Evolutionary conservation across 495 filamentous ascomycete genomes (phyloP).

Genomic region (Penicillium arizonense): DNA sequence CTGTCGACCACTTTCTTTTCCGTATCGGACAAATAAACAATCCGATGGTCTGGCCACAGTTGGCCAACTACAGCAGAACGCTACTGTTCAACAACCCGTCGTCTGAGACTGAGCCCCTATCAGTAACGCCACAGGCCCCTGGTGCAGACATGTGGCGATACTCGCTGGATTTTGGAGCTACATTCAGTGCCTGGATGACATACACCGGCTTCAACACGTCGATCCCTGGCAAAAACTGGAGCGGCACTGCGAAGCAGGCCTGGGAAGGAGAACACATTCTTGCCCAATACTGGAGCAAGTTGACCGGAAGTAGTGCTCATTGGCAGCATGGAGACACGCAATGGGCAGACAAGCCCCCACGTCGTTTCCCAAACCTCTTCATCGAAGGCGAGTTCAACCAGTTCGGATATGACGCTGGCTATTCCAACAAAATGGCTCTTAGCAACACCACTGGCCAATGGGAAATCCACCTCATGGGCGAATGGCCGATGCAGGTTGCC

Average conservation of each 20-base stretch:
- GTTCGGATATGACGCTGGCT: conserved; percentile 64
- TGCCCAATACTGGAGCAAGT: conserved; percentile 66
- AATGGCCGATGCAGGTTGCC: conserved; percentile 62
- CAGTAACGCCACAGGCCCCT: conserved; percentile 56
- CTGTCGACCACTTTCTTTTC: conserved; percentile 55
- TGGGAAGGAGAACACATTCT: conserved; percentile 67
- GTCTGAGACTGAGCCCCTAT: conserved; percentile 38
- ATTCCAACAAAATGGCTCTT: conserved; percentile 53
- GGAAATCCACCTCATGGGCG: conserved; percentile 59
- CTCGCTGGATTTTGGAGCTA: conserved; percentile 60
- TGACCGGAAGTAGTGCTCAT: conserved; percentile 63
- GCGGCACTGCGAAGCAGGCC: conserved; percentile 56
- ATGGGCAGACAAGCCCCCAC: conserved; percentile 29
- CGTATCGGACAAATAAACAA: conserved; percentile 56
- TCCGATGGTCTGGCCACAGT: conserved; percentile 53
- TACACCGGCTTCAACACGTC: conserved; percentile 52
- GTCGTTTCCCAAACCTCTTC: conserved; percentile 63
- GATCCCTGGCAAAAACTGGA: conserved; percentile 50
- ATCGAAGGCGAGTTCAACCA: conserved; percentile 65
- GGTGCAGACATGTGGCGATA: conserved; percentile 67
- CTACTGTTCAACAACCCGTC: conserved; percentile 32
- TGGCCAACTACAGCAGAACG: conserved; percentile 56
- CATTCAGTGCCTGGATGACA: conserved; percentile 57
- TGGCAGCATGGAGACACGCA: conserved; percentile 59
- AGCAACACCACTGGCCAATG: conserved; percentile 49